These are phyloP conservation scores for Trichaptum fuscoviolaceum DNA, from an alignment of 768 basidiomycete genomes.

Conservation along the genomic window DNA sequence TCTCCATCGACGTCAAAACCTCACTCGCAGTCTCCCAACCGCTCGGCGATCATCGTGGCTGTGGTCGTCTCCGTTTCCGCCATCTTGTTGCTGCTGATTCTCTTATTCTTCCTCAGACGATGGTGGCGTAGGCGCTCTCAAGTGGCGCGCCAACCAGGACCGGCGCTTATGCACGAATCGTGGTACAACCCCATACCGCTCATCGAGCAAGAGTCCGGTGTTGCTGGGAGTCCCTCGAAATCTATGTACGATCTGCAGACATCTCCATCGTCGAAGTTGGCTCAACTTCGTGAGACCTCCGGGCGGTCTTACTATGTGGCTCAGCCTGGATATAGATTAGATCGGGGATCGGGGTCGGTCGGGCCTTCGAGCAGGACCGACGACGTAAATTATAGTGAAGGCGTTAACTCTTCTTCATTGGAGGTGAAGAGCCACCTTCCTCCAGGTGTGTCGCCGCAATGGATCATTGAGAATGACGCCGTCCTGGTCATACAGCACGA, in stretches of 20 bases:
- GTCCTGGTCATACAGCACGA: not conserved
- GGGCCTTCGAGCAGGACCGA: not conserved
- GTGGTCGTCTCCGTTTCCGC: not conserved
- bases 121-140: not conserved
- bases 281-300: not conserved
- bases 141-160: not conserved
- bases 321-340: not conserved
- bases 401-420: not conserved
- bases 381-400: not conserved
- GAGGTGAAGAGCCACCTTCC: not conserved
- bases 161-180: not conserved
- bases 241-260: not conserved
- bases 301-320: not conserved
- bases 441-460: not conserved
- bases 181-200: not conserved
- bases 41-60: not conserved
- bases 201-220: not conserved
- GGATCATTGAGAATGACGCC: not conserved
- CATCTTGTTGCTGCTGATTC: not conserved
- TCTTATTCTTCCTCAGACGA: not conserved
- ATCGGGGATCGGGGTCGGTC: too few species aligned
- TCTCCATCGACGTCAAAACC: not conserved
- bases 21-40: not conserved
- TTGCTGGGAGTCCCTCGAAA: not conserved
- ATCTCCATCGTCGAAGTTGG: not conserved